Base-by-base conservation (phyloP, 192 early-diverging fungal species). In the Rhizophlyctis rosea region DNA sequence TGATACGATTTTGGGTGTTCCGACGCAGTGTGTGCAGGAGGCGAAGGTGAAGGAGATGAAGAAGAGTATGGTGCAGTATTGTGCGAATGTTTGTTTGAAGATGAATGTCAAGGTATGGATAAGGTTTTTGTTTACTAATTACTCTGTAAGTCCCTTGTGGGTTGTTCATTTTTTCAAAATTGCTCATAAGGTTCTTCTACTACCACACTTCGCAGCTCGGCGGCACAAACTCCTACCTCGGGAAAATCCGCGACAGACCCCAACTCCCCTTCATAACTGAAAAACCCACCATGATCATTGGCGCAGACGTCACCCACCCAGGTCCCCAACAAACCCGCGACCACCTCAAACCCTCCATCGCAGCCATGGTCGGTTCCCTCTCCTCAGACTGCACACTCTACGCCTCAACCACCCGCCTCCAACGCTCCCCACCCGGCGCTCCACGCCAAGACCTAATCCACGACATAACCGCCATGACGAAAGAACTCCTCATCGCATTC, bases 71-170 rank as follows among this genome's bases (percentile, higher is more conserved):
- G 62, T 69, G 73, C 91, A 92, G 71, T 93, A 92, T 77, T 87
- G 87, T 50, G 87, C 89, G 31, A 97, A 97, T 64, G 71, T 97
- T 11, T 86, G 82, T 39, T 72, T 94, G 25, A 94, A 94, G 80
- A 79, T 87, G 39, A 88, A 88, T 65, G 72, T 81, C 21, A 88
- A 88, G n/a, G n/a, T n/a, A n/a, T n/a, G n/a, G n/a, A n/a, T n/a
- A n/a, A n/a, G n/a, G n/a, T n/a, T n/a, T n/a, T n/a, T n/a, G n/a
- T n/a, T n/a, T n/a, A n/a, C n/a, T n/a, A n/a, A n/a, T n/a, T n/a
- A n/a, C n/a, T n/a, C n/a, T n/a, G n/a, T n/a, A n/a, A n/a, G n/a
- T n/a, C n/a, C n/a, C n/a, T n/a, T n/a, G n/a, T n/a, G n/a, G n/a
- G n/a, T n/a, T n/a, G n/a, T n/a, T n/a, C n/a, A n/a, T n/a, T n/a